Base-by-base conservation (phyloP, 2,329 filamentous ascomycete species). In the Alternaria hordeiaustralica region DNA sequence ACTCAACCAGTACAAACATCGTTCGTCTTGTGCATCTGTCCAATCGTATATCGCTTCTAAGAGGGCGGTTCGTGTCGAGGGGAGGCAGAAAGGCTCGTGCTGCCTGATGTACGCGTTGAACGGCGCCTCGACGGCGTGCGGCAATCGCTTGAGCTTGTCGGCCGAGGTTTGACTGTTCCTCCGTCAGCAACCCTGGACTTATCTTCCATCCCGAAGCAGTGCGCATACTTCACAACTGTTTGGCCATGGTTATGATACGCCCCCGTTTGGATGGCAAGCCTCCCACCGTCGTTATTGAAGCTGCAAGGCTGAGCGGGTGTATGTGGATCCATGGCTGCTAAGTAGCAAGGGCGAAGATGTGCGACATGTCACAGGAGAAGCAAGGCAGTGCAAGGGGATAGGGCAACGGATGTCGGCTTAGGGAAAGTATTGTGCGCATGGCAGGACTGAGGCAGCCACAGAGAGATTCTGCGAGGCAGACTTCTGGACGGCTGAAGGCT, bases 1-100 rank as follows among this genome's bases (percentile, higher is more conserved):
- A 13, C 44, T 64, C 2, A 78, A 66, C 77, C 74, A 79, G 69
- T 71, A 79, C 54, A 78, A 71, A 44, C 58, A 61, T 30, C 56
- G 64, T 30, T 65, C 60, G 6, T 67, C 49, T 55, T 28, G 21
- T 28, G 55, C 62, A 3, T 69, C 61, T 2, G 63, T 64, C 75
- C 73, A 77, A 8, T 25, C 20, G n/a, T 57, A 9, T 63, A 78
- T 75, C 23, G 70, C 45, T 3, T 63, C 6, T 4, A 77, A 68
- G 15, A 78, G 63, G 10, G 66, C 61, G 23, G 69, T 61, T 25
- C 75, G 67, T 12, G 76, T 78, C 13, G 61, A 46, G 10, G 56
- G 20, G 2, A 75, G 68, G 55, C 76, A 79, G 30, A 26, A 25
- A 26, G 60, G 61, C 28, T 73, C 60, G 57, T 72, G 60, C 58